Base-by-base conservation (phyloP, 2,329 filamentous ascomycete genomes). In the Scleromitrula shiraiana region DNA sequence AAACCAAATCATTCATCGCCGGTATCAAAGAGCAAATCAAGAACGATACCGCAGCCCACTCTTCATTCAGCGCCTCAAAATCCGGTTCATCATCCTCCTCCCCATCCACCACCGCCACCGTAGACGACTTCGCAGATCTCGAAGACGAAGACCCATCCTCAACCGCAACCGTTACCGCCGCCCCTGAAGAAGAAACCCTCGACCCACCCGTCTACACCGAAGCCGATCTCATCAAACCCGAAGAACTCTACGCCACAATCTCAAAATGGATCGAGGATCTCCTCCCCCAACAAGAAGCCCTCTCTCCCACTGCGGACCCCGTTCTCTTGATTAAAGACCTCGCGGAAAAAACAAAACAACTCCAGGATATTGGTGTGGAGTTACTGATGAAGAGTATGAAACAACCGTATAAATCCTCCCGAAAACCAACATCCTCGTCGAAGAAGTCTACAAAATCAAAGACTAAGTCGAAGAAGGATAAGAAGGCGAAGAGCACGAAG, bases 261-360 rank as follows among this genome's bases (percentile, higher is more conserved):
- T 69, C 75, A 14, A 71, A 75, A 17, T 98, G 91, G 91, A 73
- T 98, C 17, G 76, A 81, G 26, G 77, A 84, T 55, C 83, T 85
- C 62, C 68, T 86, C 40, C 70, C 74, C 2, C 75, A 77, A 57
- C 91, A 97, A 66, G 77, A 81, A 24, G 82, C 79, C 56, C 77
- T 95, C 3, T 70, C 75, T 14, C 68, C 73, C 2, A 80, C 81
- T 2, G 86, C 88, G 8, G 82, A 97, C 56, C 86, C 88, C 0
- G 82, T 82, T 6, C 72, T 95, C 7, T 75, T 83, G 0, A 70
- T 81, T 55, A 82, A 83, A 61, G 90, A 95, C 23, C 67, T 95
- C 24, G 70, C 80, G 50, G 73, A 72, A 20, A 84, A 83, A 66
- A 75, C 81, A 14, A 78, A 82, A 59, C 78, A 85, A 63, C 74